Evolutionary conservation across 1,284 basidiomycete genomes (phyloP), one percentile per base, ranked within the genome.

Genomic region (Sanghuangporus weigelae): DNA sequence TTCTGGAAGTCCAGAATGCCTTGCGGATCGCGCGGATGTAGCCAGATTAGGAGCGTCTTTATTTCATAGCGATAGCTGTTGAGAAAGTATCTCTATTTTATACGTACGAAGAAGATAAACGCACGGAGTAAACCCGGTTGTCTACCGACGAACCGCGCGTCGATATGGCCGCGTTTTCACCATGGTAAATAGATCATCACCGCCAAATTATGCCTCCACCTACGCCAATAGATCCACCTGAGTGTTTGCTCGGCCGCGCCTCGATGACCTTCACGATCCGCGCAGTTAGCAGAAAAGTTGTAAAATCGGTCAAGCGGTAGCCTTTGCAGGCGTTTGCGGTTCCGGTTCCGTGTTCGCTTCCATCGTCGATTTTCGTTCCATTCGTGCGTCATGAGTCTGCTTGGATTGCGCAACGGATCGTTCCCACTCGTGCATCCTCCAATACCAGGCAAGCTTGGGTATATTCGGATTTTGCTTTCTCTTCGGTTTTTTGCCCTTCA

Each of bases 361-460:
- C 36, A 19, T 19, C 39, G 36, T 38, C 19, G 8, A 7, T 35
- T 39, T 21, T 12, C 21, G 35, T 44, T 50, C 39, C 16, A 31
- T 11, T 10, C 53, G 54, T 26, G 3, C 40, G 3, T 38, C 48
- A 36, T 49, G 26, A 11, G 14, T 8, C 26, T 46, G 3, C 60
- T 44, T 46, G 23, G 42, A 26, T 19, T 56, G 19, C 53, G 14
- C 40, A 0, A 54, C 19, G 14, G 53, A 39, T 38, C 8, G 23
- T 46, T 56, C 26, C 60, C 51, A 44, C 14, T 62, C 60, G 23
- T 48, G 49, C 21, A 63, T 49, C 36, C 63, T 60, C 63, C 63
- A 64, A 26, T 55, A 35, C 63, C 63, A 64, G n/a, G 57, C 19
- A 42, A 21, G 51, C n/a, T 49, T 64, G 14, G 42, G 49, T n/a